Evolutionary conservation across 1,284 basidiomycete species (phyloP), one percentile per base, ranked within the genome.

Genomic region (Ceratorhiza oryzae-sativae): DNA sequence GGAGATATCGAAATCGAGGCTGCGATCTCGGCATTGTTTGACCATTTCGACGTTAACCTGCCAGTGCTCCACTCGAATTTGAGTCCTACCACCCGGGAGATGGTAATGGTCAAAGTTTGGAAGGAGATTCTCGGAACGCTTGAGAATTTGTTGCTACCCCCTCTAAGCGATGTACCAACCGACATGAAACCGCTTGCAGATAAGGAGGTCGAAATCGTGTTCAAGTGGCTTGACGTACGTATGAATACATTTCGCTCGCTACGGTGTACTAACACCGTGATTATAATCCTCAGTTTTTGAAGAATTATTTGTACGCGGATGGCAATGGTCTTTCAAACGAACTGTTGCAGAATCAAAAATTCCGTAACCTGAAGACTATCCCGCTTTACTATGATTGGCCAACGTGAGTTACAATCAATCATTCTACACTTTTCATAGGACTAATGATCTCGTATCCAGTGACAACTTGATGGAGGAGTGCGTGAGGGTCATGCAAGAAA

Each of bases 191-290:
- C 95, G 13, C 80, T 99, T 77, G 90, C 86, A 41, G 96, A 97
- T 77, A 95, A 97, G 82, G 97, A 98, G 82, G 93, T 98, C 32
- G 97, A 98, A 78, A 92, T 99, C 71, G 97, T 96, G 10, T 95
- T 98, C 83, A 97, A 96, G 79, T 99, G 97, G 97, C 82, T 98
- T 62, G 95, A 94, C 86, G 94, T 93, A 73, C 27, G 82, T 77
- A 2, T 27, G 42, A 49, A 30, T 4, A 8, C 6, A 15, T 12
- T 53, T 46, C 10, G 12, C 25, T 5, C 15, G 15, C 42, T 55
- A 39, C 4, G 13, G 15, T 49, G 4, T 46, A 49, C 32, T 58
- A 18, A 74, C 25, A 12, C 13, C 42, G 30, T 27, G 51, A 48
- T 62, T 68, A 30, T 27, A 49, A 48, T 62, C 67, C 61, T 27